A percentile compares a stretch with the other conserved stretches of the same genome.
Evolutionary conservation across 208 protist species (phyloP).

Genomic region (Trypanosoma cruzi): DNA sequence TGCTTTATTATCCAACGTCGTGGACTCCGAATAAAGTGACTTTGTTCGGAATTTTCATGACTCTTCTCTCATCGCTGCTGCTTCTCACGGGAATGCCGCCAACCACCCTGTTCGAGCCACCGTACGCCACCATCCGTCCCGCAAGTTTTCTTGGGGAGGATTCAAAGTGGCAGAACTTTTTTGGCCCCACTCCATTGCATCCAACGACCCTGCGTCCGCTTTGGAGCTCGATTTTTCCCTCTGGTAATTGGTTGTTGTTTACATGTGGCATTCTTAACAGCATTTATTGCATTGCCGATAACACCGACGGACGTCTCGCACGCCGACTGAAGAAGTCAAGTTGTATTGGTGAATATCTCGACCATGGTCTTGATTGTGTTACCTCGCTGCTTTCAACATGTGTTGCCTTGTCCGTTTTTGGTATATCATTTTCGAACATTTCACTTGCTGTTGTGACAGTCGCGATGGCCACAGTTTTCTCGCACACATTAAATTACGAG

Average conservation of each 20-base stretch:
- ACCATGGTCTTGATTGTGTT: constrained; percentile 92
- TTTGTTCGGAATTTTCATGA: constrained; percentile 70
- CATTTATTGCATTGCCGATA: constrained; percentile 89
- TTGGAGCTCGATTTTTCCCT: constrained; percentile 37
- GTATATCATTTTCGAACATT: constrained; percentile 72
- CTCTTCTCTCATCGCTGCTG: constrained; percentile 68
- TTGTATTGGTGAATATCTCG: constrained; percentile 89
- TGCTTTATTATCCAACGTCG: constrained; percentile 53
- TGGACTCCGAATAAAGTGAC: constrained; percentile 89
- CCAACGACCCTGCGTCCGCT: constrained; percentile 43
- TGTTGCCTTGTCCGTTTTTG: constrained; percentile 57
- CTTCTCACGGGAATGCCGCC: constrained; percentile 76
- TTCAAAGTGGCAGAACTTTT: constrained; percentile 2
- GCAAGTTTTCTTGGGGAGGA: constrained; percentile 33
- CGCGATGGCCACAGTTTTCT: constrained; percentile 69
- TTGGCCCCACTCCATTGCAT: constrained; percentile 40
- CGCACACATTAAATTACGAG: constrained; percentile 87
- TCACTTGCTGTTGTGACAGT: constrained; percentile 61
- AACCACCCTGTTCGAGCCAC: constrained; percentile 57
- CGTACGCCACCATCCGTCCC: constrained; percentile 44
- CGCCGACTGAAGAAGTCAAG: constrained; percentile 77
- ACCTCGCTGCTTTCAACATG: constrained; percentile 84
- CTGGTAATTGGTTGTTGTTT: constrained; percentile 43
- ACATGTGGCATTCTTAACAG: constrained; percentile 78
- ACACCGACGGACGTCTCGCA: constrained; percentile 90